A percentile compares a stretch with the other conserved stretches of the same genome.
phyloP scores from a whole-genome alignment of 1,139 yeast genomes.

The Pichia sp. region DNA sequence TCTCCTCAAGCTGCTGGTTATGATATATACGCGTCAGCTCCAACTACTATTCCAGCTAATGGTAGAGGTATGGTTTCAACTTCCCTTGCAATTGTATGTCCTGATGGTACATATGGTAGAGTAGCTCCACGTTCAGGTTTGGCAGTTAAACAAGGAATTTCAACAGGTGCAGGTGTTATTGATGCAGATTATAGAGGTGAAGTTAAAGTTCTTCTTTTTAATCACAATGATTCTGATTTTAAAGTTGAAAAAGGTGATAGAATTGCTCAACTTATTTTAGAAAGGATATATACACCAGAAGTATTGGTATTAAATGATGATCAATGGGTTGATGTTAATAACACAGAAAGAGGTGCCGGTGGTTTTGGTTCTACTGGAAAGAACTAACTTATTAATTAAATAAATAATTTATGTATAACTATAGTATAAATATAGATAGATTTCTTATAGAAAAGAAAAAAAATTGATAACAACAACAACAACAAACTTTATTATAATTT shows the following conservation, averaged over 20 bases:
- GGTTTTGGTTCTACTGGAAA: constrained; percentile 93
- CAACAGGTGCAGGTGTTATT: constrained; percentile 96
- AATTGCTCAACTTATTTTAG: constrained; percentile 85
- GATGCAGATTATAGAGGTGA: constrained; percentile 98
- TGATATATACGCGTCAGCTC: constrained; percentile 77
- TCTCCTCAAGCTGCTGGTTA: constrained; percentile 91
- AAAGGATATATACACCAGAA: constrained; percentile 76
- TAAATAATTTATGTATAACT: too few relatives aligned
- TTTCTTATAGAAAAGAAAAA: too few relatives aligned
- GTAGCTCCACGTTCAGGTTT: constrained; percentile 96
- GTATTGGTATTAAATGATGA: constrained; percentile 36
- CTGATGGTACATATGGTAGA: constrained; percentile 90
- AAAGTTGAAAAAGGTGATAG: constrained; percentile 39
- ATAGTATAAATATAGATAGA: too few relatives aligned
- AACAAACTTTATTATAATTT: not conserved
- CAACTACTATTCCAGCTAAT: constrained; percentile 62
- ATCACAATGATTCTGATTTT: constrained; percentile 40
- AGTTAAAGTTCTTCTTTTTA: constrained; percentile 80
- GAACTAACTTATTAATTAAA: too few relatives aligned
- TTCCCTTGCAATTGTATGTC: constrained; percentile 82
- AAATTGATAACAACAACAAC: too few relatives aligned
- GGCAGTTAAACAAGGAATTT: constrained; percentile 91
- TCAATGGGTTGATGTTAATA: constrained; percentile 49
- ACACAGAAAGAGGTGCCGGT: constrained; percentile 79
- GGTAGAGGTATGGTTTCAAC: constrained; percentile 86